These are phyloP conservation scores for Allomyces macrogynus DNA, from an alignment of 192 early-diverging fungal genomes.

Conservation along the genomic window DNA sequence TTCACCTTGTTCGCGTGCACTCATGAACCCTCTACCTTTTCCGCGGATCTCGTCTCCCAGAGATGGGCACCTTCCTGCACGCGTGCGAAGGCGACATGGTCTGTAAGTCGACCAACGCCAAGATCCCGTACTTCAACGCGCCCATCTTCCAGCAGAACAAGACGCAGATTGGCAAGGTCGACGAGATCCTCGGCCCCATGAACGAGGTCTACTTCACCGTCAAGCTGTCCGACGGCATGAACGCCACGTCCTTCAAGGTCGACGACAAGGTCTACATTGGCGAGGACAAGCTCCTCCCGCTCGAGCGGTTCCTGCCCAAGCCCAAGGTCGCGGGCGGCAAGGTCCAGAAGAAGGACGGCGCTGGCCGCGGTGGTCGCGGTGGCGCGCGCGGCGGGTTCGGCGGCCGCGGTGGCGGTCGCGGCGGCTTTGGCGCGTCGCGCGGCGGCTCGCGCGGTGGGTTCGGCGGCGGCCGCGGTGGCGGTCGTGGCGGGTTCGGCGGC, in stretches of 20 bases:
- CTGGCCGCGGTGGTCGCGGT: constrained; percentile 18
- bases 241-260: constrained; percentile 74
- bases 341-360: constrained; percentile 40
- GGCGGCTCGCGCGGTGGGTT: constrained; percentile 10
- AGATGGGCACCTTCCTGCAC: constrained; percentile 79
- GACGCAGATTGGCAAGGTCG: constrained; percentile 95
- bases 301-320: constrained; percentile 94
- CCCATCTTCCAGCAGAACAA: constrained; percentile 97
- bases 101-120: constrained; percentile 63
- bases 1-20: neutral
- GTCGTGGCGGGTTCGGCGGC: constrained; percentile 2
- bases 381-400: constrained; percentile 20
- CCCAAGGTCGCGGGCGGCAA: constrained; percentile 39
- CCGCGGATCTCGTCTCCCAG: constrained; percentile 13
- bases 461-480: constrained; percentile 7
- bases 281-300: constrained; percentile 76
- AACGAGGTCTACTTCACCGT: constrained; percentile 97
- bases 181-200: constrained; percentile 93
- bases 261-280: constrained; percentile 86
- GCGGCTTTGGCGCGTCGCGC: constrained; percentile 14
- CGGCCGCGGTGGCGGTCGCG: constrained; percentile 26
- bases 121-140: constrained; percentile 98
- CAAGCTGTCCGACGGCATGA: constrained; percentile 81
- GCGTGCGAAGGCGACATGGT: constrained; percentile 96
- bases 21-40: neutral